Evolutionary conservation across 2,329 filamentous ascomycete species (phyloP).

Genomic region (Chalaropsis thielavioides): DNA sequence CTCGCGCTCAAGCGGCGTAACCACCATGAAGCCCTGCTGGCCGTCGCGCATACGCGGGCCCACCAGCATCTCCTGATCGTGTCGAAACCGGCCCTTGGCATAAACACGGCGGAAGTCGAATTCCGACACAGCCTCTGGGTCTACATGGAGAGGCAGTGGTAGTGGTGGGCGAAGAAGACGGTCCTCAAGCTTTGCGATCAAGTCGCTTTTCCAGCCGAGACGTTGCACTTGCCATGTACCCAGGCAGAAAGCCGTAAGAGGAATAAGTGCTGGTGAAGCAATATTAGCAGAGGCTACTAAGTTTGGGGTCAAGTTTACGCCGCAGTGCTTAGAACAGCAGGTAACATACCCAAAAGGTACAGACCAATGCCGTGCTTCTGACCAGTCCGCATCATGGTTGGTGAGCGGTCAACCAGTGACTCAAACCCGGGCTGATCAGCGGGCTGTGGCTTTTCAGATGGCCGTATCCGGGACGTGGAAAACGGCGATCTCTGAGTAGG

Average conservation of each 20-base stretch:
- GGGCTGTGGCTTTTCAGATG: conserved; percentile 29
- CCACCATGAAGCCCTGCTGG: conserved; percentile 75
- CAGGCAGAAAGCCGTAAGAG: conserved; percentile 74
- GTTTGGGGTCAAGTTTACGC: conserved; percentile 12
- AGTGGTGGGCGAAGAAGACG: conserved; percentile 73
- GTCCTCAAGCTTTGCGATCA: conserved; percentile 86
- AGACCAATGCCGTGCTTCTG: conserved; percentile 64
- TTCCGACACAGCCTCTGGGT: conserved; percentile 65
- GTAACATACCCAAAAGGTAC: conserved; percentile 51
- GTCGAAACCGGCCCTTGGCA: conserved; percentile 57
- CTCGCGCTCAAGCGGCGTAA: conserved; percentile 74
- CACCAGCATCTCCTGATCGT: conserved; percentile 93
- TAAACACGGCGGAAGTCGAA: conserved; percentile 85
- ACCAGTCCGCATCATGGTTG: conserved; percentile 61
- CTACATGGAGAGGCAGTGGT: conserved; percentile 69
- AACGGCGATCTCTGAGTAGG: conserved; percentile 5
- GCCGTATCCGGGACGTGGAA: conserved; percentile 15
- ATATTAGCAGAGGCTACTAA: not conserved
- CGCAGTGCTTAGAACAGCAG: not conserved
- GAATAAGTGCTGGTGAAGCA: conserved; percentile 54
- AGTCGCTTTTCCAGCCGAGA: conserved; percentile 81
- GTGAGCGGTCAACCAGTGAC: conserved; percentile 71
- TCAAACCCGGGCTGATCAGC: conserved; percentile 67
- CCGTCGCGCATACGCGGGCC: conserved; percentile 82
- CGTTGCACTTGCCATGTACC: conserved; percentile 94